Evolutionary conservation across 306 rosid species (phyloP), one percentile per base, ranked within the genome.

Genomic region (Dryas drummondii): DNA sequence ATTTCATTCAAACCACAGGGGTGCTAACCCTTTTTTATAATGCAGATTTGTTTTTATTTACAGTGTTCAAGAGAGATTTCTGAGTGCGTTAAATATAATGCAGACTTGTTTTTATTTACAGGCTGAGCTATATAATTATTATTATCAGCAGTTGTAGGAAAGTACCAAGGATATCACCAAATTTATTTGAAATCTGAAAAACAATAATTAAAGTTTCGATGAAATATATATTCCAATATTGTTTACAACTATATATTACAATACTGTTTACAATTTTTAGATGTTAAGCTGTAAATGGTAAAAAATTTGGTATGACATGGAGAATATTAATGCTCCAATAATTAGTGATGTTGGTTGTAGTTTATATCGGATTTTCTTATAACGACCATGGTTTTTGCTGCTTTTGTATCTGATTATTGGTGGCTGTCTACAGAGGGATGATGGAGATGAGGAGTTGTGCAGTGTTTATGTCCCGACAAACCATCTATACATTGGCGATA

Each of bases 381-480:
- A 57, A 57, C 1, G 53, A 46, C 57, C 44, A 5, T 58, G 27
- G 7, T 4, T 44, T 55, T 58, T 4, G 19, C 63, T 62, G 7
- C 56, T 75, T 52, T 57, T n/a, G 3, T 1, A 52, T 69, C 71
- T 75, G 58, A 75, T 75, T 32, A 19, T 71, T 59, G 51, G 45
- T 54, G 76, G 57, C 68, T 76, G 63, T 55, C 27, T 80, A 40
- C 93, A 93, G 98, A 83, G 79, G 77, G 93, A 93, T 22, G 84
- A 88, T 51, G 93, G 93, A 80, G 96, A 90, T 62, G 98, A 93
- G 84, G 94, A 93, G 83, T 79, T 93, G 65, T 93, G 98, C 69
- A 93, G 98, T 77, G 98, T 93, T 80, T 93, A 88, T 83, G 94
- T 93, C 86, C 98, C 98, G 32, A 93, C 98, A 9, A 93, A 93